Percentiles rank a stretch among this genome's conserved stretches.
These are phyloP conservation scores for Penicillium verhagenii DNA, from an alignment of 495 filamentous ascomycete species.

Conservation along the genomic window DNA sequence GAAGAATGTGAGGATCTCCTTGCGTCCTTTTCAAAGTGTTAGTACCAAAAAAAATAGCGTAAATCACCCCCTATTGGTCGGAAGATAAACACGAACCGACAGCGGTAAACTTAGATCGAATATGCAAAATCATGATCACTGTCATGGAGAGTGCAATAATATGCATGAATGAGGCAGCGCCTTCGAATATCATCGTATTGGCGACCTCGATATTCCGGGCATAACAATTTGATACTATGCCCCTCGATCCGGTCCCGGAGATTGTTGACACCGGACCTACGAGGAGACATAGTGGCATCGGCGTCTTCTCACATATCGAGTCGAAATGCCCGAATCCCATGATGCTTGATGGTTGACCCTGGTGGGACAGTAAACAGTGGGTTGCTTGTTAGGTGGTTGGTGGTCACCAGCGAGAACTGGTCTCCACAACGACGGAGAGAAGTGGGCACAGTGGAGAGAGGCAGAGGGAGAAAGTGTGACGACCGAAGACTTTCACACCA, in stretches of 20 bases:
- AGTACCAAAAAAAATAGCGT: conserved; percentile 10
- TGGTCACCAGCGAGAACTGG: conserved; percentile 22
- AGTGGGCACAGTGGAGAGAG: conserved; percentile 23
- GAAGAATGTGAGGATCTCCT: conserved; percentile 98
- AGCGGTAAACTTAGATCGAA: conserved; percentile 96
- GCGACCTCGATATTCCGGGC: conserved; percentile 93
- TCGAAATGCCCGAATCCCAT: conserved; percentile 94
- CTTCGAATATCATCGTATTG: conserved; percentile 98
- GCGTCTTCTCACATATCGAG: conserved; percentile 78
- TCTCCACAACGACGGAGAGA: conserved; percentile 32
- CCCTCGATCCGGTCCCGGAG: conserved; percentile 63
- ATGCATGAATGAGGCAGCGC: conserved; percentile 86
- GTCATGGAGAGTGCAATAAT: conserved; percentile 91
- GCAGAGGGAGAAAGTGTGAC: conserved; percentile 20
- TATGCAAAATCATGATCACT: conserved; percentile 93
- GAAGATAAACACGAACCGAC: conserved; percentile 69
- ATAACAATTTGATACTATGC: conserved; percentile 89
- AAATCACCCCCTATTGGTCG: background rate
- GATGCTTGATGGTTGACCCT: conserved; percentile 20
- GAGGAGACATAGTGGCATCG: conserved; percentile 83
- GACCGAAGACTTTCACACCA: conserved; percentile 2
- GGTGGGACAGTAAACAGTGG: conserved; percentile 20
- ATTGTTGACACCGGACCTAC: conserved; percentile 68
- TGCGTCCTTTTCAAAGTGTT: conserved; percentile 64
- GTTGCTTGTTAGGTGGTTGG: conserved; percentile 22